These are phyloP conservation scores for Pascua sp. DNA, from an alignment of 1,284 basidiomycete genomes.

Conservation along the genomic window DNA sequence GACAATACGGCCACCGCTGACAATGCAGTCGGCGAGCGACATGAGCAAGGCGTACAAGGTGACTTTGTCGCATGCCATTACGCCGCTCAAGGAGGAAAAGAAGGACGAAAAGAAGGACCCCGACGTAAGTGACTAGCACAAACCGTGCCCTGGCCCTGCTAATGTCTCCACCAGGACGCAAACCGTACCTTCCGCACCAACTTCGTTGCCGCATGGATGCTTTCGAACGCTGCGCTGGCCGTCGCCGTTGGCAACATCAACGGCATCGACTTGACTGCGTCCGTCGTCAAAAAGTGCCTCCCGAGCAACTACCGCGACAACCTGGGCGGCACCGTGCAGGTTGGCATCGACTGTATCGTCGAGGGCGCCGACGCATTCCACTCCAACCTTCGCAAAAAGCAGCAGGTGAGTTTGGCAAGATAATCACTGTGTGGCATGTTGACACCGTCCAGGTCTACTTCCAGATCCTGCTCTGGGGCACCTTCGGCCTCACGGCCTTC, in stretches of 20 bases:
- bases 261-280: constrained; percentile 59
- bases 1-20: background rate
- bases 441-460: constrained; percentile 58
- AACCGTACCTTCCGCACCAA: constrained; percentile 93
- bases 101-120: constrained; percentile 74
- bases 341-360: too few relatives aligned
- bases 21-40: constrained; percentile 60
- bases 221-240: constrained; percentile 72
- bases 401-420: constrained; percentile 13
- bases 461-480: constrained; percentile 79
- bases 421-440: constrained; percentile 19
- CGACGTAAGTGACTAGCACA: constrained; percentile 55
- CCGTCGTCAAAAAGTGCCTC: constrained; percentile 28
- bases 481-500: constrained; percentile 74
- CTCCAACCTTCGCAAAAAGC: too few relatives aligned
- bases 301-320: too few relatives aligned
- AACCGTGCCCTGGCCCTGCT: background rate
- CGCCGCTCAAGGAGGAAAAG: constrained; percentile 67
- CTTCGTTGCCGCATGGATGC: constrained; percentile 79
- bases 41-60: constrained; percentile 93
- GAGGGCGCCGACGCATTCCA: too few relatives aligned
- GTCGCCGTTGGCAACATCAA: constrained; percentile 81
- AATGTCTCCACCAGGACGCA: constrained; percentile 56
- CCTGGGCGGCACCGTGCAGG: too few relatives aligned
- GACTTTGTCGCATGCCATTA: constrained; percentile 86